These are phyloP conservation scores for Agrostemma githago DNA, from an alignment of 148 eudicot genomes.

Conservation along the genomic window DNA sequence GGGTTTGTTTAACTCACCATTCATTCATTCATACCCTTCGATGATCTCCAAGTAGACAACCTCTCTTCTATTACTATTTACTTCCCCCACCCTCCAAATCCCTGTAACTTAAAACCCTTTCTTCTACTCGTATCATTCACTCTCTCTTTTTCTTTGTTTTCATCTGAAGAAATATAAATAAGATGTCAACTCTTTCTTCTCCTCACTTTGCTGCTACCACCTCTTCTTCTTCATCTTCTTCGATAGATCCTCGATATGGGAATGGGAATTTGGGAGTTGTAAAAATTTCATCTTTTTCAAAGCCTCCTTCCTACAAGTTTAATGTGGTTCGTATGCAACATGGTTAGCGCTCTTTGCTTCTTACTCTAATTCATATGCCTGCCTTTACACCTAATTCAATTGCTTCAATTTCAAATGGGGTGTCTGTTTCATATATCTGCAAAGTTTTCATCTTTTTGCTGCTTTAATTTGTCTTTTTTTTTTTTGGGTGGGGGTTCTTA, in stretches of 20 bases:
- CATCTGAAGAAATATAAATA: constrained; percentile 2
- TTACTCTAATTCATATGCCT: too few species aligned
- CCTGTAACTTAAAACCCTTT: too few species aligned
- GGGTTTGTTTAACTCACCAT: constrained; percentile 25
- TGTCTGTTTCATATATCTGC: not conserved
- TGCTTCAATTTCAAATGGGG: not conserved
- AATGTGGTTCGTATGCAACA: constrained; percentile 49
- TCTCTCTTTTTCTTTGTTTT: not conserved
- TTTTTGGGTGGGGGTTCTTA: not conserved
- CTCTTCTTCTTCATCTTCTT: constrained; percentile 17
- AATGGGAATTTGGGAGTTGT: constrained; percentile 29
- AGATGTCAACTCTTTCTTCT: constrained; percentile 51
- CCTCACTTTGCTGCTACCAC: constrained; percentile 38
- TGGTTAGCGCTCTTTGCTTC: constrained; percentile 37
- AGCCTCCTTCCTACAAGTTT: constrained; percentile 20
- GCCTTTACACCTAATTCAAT: not conserved
- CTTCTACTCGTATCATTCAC: too few species aligned
- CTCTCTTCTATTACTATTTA: not conserved
- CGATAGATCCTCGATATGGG: constrained; percentile 23
- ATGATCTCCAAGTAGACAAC: constrained; percentile 33
- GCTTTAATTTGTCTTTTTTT: not conserved
- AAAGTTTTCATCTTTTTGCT: too few species aligned
- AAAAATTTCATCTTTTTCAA: constrained; percentile 32
- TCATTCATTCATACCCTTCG: constrained; percentile 40
- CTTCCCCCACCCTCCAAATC: constrained; percentile 3